Conservation (phyloP, 805 yeast species). For the Barnettozyma populi region DNA sequence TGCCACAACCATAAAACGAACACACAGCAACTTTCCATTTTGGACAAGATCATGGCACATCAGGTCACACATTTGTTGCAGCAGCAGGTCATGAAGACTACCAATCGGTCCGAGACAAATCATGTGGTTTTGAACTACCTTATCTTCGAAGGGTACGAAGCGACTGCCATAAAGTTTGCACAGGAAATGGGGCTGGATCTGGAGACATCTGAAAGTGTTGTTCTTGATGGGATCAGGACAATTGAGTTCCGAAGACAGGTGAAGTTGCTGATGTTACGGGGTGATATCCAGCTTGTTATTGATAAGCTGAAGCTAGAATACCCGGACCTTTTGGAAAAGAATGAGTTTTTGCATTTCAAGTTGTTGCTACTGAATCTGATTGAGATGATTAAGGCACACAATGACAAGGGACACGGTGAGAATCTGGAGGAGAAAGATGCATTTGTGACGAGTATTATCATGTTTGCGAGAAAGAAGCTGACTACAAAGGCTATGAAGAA, state of each 20-base stretch:
- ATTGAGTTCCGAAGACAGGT: conserved; percentile 50
- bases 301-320: conserved; percentile 49
- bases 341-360: conserved; percentile 64
- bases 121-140: conserved; percentile 61
- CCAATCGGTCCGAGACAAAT: background rate
- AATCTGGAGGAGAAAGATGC: conserved; percentile 32
- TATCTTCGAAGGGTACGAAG: conserved; percentile 70
- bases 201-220: conserved; percentile 11
- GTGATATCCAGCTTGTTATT: conserved; percentile 57
- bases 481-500: conserved; percentile 58
- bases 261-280: conserved; percentile 48
- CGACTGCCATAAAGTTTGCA: conserved; percentile 46
- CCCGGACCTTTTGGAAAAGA: conserved; percentile 60
- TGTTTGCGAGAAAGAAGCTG: conserved; percentile 57
- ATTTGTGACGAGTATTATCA: conserved; percentile 49
- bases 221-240: conserved; percentile 28
- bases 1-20: too few relatives aligned
- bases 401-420: conserved; percentile 17
- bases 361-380: conserved; percentile 67
- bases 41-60: background rate
- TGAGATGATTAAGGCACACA: conserved; percentile 60
- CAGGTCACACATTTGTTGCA: background rate
- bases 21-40: too few relatives aligned
- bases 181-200: conserved; percentile 26
- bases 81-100: background rate